Base-by-base conservation (phyloP, 371 early-diverging fungal species). In the Mucor piriformis region DNA sequence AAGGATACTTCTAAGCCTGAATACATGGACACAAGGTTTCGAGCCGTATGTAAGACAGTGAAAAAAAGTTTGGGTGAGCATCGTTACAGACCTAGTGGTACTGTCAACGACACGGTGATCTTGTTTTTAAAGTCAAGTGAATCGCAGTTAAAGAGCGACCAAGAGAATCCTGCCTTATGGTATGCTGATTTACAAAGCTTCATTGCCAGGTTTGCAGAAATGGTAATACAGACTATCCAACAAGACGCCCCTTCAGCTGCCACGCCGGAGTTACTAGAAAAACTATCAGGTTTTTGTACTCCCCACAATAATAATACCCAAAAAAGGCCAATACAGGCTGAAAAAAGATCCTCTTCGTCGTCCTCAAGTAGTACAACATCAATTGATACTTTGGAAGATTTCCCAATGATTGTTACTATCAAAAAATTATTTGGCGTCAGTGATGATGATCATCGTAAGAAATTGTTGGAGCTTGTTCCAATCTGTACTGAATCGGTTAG, bases 201-300 rank as follows among this genome's bases (percentile, higher is more conserved):
- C 33, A 66, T 76, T 13, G 58, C 74, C 5, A 47, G 43, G 35
- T 79, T 72, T 50, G 67, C 70, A 20, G 70, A 70, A n/a, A 33
- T 79, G 16, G 63, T 79, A n/a, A 74, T 67, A 16, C 59, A 64
- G 15, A 77, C 81, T 3, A 42, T 80, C 8, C 64, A 71, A 57
- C 66, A 80, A 54, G 77, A 77, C 38, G 67, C 73, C 0, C 74
- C 75, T 2, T 57, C 66, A 2, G 53, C 66, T 13, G 74, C 70
- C 13, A 71, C 74, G 20, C 75, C 75, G 1, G 81, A 80, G 53
- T 35, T 75, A 3, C 44, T 80, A 43, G 74, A 79, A 13, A 63
- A 60, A 16, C 60, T 59, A 4, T 34, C 43, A 5, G 56, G 20
- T 7, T 63, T 55, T 43, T 51, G 54, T 49, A 42, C 49, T 27